Evolutionary conservation across 441 rosid genomes (phyloP).

Genomic region (Eruca vesicaria): DNA sequence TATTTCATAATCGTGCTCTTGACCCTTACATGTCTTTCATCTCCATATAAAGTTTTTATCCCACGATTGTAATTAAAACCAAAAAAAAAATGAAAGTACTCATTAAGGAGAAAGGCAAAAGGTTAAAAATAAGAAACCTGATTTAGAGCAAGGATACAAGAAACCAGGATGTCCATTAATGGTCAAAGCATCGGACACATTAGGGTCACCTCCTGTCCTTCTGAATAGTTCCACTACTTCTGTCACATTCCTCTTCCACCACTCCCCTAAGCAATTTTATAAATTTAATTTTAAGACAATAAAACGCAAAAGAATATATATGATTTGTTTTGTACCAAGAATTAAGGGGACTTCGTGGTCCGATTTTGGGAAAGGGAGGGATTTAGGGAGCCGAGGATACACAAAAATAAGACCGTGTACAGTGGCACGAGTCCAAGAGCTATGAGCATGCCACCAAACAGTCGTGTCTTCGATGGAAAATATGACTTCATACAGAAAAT

Average conservation of each 20-base stretch:
- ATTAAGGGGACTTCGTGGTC: constrained; percentile 31
- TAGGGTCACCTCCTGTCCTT: constrained; percentile 35
- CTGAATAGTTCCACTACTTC: constrained; percentile 22
- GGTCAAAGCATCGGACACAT: constrained; percentile 48
- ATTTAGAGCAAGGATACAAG: constrained; percentile 45
- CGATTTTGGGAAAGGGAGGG: constrained; percentile 51
- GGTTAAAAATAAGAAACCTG: constrained; percentile 29
- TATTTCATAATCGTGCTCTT: not conserved
- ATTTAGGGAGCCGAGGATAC: constrained; percentile 28
- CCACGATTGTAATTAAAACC: not conserved
- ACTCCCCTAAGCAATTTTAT: constrained; percentile 38
- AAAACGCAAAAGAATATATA: too few species aligned
- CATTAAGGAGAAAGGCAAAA: not conserved
- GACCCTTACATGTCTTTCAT: not conserved
- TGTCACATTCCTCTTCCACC: constrained; percentile 51
- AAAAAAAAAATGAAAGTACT: not conserved
- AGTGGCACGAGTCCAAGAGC: constrained; percentile 56
- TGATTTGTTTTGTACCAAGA: constrained; percentile 1
- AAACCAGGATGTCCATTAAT: constrained; percentile 62
- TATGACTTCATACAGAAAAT: constrained; percentile 43
- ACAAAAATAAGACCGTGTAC: constrained; percentile 56
- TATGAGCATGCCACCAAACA: constrained; percentile 79
- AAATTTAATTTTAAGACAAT: not conserved
- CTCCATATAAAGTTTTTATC: not conserved
- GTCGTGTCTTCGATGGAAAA: constrained; percentile 59